Percentiles rank a stretch among this genome's conserved stretches.
phyloP scores from a whole-genome alignment of 306 rosid genomes.

The Begonia fuchsioides region DNA sequence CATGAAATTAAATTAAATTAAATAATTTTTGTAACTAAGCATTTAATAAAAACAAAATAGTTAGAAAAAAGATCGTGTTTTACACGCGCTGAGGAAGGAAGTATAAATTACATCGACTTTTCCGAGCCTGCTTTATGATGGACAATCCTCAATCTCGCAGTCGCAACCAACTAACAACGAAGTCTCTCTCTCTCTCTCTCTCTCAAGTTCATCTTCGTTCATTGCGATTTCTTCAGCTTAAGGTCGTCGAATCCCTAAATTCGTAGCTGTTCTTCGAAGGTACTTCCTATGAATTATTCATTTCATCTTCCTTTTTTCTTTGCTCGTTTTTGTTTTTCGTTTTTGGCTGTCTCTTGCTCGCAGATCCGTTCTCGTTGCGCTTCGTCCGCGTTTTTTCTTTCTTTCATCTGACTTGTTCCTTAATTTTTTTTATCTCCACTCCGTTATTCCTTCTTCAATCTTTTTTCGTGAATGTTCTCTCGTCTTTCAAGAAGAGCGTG shows the following conservation, averaged over 20 bases:
- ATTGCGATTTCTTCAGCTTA: slow-evolving; percentile 19
- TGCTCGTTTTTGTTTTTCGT: not conserved
- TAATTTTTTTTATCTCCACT: slow-evolving; percentile 4
- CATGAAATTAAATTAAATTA: too few relatives aligned
- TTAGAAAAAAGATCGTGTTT: too few relatives aligned
- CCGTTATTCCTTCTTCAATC: not conserved
- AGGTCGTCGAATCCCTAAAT: slow-evolving; percentile 37
- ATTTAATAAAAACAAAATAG: too few relatives aligned
- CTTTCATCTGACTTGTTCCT: slow-evolving; percentile 4
- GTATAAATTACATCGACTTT: not conserved
- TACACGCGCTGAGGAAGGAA: too few relatives aligned
- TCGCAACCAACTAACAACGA: slow-evolving; percentile 31
- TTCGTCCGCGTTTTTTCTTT: not conserved
- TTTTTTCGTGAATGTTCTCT: too few relatives aligned
- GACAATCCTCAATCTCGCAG: slow-evolving; percentile 20
- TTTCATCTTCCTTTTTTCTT: slow-evolving; percentile 3
- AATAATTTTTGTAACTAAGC: too few relatives aligned
- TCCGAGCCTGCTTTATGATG: slow-evolving; percentile 8
- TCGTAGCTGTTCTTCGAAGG: slow-evolving; percentile 29
- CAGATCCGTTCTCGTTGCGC: slow-evolving; percentile 44
- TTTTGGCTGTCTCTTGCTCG: slow-evolving; percentile 9
- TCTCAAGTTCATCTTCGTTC: slow-evolving; percentile 29
- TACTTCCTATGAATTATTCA: slow-evolving; percentile 23
- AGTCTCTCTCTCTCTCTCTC: slow-evolving; percentile 18
- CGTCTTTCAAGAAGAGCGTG: not conserved